Evolutionary conservation across 192 early-diverging fungal species (phyloP).

Genomic region (Endogone sp.): DNA sequence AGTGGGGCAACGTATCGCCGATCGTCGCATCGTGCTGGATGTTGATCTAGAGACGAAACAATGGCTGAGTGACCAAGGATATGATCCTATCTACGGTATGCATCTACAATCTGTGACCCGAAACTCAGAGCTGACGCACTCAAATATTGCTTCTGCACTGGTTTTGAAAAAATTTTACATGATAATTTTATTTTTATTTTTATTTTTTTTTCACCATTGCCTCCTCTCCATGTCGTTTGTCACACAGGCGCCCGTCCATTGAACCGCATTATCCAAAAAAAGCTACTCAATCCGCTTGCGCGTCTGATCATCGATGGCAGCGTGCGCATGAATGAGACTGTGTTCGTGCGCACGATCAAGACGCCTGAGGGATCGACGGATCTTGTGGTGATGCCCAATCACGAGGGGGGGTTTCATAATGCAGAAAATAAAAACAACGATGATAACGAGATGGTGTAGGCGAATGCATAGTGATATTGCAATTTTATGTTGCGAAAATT

Average conservation of each 20-base stretch:
- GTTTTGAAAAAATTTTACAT: too few species aligned
- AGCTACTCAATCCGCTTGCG: slow-evolving; percentile 52
- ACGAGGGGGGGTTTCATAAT: too few species aligned
- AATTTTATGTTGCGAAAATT: too few species aligned
- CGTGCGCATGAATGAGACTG: slow-evolving; percentile 47
- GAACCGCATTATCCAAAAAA: slow-evolving; percentile 65
- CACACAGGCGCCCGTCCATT: slow-evolving; percentile 49
- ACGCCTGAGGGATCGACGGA: slow-evolving; percentile 15
- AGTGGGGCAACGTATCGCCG: slow-evolving; percentile 51
- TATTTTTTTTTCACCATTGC: too few species aligned
- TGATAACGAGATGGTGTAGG: too few species aligned
- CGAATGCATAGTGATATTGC: too few species aligned
- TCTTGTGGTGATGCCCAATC: slow-evolving; percentile 23
- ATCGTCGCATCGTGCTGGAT: slow-evolving; percentile 51
- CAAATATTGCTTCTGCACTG: too few species aligned
- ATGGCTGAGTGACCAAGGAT: slow-evolving; percentile 61
- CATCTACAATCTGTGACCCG: too few species aligned
- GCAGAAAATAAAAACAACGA: too few species aligned
- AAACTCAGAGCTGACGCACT: too few species aligned
- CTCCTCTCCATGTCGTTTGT: too few species aligned
- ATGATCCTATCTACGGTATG: slow-evolving; percentile 61
- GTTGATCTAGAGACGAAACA: slow-evolving; percentile 52
- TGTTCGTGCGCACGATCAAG: slow-evolving; percentile 20
- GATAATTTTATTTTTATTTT: too few species aligned
- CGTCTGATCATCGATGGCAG: slow-evolving; percentile 64